Evolutionary conservation across 169 alveolate genomes (phyloP).

Genomic region (Plasmodium coatneyi): DNA sequence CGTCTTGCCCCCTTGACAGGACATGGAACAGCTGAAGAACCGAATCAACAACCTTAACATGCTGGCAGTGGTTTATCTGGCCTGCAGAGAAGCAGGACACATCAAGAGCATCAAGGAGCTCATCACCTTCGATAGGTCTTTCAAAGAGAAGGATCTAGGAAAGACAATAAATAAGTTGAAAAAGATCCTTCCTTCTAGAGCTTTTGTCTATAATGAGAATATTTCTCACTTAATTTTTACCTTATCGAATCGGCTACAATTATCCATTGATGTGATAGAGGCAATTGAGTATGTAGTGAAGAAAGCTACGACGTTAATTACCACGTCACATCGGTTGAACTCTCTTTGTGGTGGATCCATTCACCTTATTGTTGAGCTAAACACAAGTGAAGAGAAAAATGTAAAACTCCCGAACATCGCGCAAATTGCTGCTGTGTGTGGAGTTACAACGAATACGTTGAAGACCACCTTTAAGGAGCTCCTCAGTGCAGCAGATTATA

Average conservation of each 20-base stretch:
- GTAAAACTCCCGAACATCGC: conserved; percentile 49
- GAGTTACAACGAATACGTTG: conserved; percentile 79
- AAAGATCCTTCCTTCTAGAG: conserved; percentile 86
- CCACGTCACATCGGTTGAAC: conserved; percentile 87
- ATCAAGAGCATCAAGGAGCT: conserved; percentile 90
- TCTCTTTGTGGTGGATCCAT: conserved; percentile 89
- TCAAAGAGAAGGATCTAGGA: conserved; percentile 89
- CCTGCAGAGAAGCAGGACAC: conserved; percentile 92
- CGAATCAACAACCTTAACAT: conserved; percentile 81
- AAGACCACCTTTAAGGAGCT: conserved; percentile 81
- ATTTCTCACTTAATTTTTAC: conserved; percentile 86
- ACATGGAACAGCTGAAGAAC: conserved; percentile 79
- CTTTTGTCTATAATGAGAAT: conserved; percentile 84
- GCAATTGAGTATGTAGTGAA: conserved; percentile 85
- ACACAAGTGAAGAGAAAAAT: conserved; percentile 28
- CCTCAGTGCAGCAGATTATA: conserved; percentile 65
- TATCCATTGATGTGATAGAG: conserved; percentile 81
- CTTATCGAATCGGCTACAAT: conserved; percentile 80
- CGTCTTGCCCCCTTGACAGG: conserved; percentile 30
- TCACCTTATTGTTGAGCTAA: conserved; percentile 80
- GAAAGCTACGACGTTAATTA: conserved; percentile 81
- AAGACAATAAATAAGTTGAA: conserved; percentile 89
- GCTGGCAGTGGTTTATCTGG: conserved; percentile 89
- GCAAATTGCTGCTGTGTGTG: conserved; percentile 82
- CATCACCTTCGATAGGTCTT: conserved; percentile 84